phyloP scores from a whole-genome alignment of 176 grass and related monocot species.

The Carex pumila region DNA sequence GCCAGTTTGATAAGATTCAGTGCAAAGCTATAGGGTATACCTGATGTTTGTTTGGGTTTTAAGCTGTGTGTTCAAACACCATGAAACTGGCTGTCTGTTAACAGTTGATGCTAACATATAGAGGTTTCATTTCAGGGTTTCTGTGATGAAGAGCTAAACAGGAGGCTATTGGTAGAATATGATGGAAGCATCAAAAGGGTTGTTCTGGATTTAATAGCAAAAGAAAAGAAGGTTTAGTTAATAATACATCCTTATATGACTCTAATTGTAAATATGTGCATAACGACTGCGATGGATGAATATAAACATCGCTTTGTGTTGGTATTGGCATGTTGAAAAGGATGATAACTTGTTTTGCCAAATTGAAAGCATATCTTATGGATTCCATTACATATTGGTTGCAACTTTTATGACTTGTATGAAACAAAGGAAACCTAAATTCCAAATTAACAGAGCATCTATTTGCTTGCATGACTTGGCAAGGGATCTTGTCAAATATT shows the following conservation, averaged over 20 bases:
- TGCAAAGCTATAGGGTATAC: neutral
- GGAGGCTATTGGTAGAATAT: neutral
- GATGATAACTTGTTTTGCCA: neutral
- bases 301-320: neutral
- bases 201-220: neutral
- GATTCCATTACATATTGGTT: neutral
- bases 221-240: neutral
- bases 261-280: slow-evolving; percentile 1
- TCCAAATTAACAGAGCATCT: neutral
- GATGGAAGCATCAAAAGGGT: slow-evolving; percentile 8
- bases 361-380: neutral
- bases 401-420: neutral
- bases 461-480: neutral
- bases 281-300: neutral
- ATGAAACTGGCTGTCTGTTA: neutral
- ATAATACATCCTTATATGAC: neutral
- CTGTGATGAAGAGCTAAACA: neutral
- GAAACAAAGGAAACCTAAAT: neutral
- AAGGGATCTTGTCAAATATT: neutral
- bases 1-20: neutral
- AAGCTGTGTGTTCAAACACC: neutral
- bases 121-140: slow-evolving; percentile 7
- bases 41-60: neutral
- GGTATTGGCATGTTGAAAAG: neutral
- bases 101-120: neutral